These are phyloP conservation scores for Scheffersomyces segobiensis DNA, from an alignment of 1,139 yeast species.

Conservation along the genomic window DNA sequence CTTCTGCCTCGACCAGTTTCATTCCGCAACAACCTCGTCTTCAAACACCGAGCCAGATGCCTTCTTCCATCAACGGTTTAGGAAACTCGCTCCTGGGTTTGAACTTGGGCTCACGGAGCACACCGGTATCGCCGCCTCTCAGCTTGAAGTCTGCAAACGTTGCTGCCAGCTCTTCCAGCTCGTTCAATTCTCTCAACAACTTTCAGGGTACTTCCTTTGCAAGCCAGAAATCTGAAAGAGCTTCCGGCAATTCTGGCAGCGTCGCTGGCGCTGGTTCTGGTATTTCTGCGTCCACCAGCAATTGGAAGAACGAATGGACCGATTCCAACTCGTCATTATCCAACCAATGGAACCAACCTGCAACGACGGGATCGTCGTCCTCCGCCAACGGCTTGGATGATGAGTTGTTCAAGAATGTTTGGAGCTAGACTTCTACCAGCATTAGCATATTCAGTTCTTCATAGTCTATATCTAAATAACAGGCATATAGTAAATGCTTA, in stretches of 20 bases:
- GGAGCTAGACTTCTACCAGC: slow-evolving; percentile 13
- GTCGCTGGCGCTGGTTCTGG: slow-evolving; percentile 5
- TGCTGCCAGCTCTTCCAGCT: slow-evolving; percentile 5
- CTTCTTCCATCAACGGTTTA: slow-evolving; percentile 20
- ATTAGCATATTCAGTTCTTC: background rate
- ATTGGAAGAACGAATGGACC: slow-evolving; percentile 43
- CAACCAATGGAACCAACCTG: slow-evolving; percentile 6
- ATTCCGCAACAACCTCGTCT: slow-evolving; percentile 12
- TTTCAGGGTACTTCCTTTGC: background rate
- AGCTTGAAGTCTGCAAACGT: slow-evolving; percentile 2
- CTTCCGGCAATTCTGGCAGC: slow-evolving; percentile 1
- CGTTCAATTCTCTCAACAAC: slow-evolving; percentile 6
- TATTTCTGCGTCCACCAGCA: slow-evolving; percentile 2
- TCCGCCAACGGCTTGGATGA: slow-evolving; percentile 33
- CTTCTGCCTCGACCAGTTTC: slow-evolving; percentile 45
- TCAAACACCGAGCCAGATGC: slow-evolving; percentile 8
- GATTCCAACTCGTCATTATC: slow-evolving; percentile 18
- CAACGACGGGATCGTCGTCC: slow-evolving; percentile 1
- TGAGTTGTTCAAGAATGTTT: slow-evolving; percentile 45
- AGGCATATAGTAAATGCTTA: background rate
- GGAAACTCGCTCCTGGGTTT: slow-evolving; percentile 38
- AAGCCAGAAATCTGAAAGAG: slow-evolving; percentile 7
- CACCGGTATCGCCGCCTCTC: slow-evolving; percentile 1
- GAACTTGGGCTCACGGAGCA: slow-evolving; percentile 20
- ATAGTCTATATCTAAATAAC: background rate